A percentile compares a stretch with the other conserved stretches of the same genome.
Conservation (phyloP, 2,329 filamentous ascomycete genomes). For the Atkinsonella hypoxylon region DNA sequence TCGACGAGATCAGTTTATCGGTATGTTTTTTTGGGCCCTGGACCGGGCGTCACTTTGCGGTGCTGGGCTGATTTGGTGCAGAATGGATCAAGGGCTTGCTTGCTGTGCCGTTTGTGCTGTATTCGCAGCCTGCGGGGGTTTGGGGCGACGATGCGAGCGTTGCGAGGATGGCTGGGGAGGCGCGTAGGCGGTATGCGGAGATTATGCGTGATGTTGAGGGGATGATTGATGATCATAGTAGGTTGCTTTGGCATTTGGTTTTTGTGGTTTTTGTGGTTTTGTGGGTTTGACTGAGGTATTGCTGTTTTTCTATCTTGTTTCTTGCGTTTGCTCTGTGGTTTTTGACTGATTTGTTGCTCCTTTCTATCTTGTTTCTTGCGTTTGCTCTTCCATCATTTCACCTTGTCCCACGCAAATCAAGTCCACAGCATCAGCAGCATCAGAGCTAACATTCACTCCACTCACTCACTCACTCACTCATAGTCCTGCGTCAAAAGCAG, state of each 20-base stretch:
- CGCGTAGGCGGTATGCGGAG: conserved; percentile 82
- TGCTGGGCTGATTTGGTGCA: too few species aligned
- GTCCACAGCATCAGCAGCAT: too few species aligned
- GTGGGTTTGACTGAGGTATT: too few species aligned
- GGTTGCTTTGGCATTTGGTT: conserved; percentile 13
- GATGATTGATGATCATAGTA: conserved; percentile 87
- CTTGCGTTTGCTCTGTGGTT: too few species aligned
- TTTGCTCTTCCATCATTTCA: neutral
- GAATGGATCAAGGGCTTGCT: conserved; percentile 97
- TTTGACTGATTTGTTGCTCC: too few species aligned
- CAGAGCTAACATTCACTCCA: too few species aligned
- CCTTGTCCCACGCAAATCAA: too few species aligned
- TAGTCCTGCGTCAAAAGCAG: conserved; percentile 57
- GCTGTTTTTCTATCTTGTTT: too few species aligned
- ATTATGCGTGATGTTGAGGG: conserved; percentile 90
- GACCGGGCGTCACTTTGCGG: too few species aligned
- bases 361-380: neutral
- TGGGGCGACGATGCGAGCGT: conserved; percentile 60
- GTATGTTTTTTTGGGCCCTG: conserved; percentile 27
- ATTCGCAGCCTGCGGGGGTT: conserved; percentile 84
- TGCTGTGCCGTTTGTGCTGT: conserved; percentile 90
- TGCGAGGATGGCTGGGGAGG: conserved; percentile 62
- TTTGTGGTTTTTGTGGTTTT: too few species aligned
- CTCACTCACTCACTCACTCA: too few species aligned
- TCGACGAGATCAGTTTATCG: conserved; percentile 78